A percentile compares a stretch with the other conserved stretches of the same genome.
phyloP scores from a whole-genome alignment of 768 basidiomycete genomes.

The Macrolepiota dolichaula region DNA sequence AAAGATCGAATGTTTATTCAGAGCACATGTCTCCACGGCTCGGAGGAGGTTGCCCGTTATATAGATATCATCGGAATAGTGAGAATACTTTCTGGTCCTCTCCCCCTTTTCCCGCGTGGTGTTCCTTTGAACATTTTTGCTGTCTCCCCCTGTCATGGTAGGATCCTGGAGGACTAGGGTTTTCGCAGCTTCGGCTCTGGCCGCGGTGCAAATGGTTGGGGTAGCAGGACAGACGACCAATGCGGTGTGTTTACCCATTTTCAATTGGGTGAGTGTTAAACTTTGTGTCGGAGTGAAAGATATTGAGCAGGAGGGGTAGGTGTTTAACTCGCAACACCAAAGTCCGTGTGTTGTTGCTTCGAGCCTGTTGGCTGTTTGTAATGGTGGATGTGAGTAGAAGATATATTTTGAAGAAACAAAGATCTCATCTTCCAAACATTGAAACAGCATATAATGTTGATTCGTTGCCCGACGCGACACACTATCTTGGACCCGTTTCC shows the following conservation, averaged over 20 bases:
- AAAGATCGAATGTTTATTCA: not conserved
- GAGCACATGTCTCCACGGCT: not conserved
- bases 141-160: not conserved
- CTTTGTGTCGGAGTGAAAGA: not conserved
- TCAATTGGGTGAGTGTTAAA: constrained; percentile 32
- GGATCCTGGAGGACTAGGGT: not conserved
- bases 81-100: not conserved
- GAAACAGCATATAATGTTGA: constrained; percentile 28
- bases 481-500: constrained; percentile 38
- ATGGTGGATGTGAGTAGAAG: constrained; percentile 32
- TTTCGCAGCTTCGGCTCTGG: not conserved
- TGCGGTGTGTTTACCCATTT: constrained; percentile 37
- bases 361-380: constrained; percentile 39
- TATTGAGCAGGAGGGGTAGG: constrained; percentile 21
- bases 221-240: constrained; percentile 31
- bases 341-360: constrained; percentile 46
- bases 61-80: not conserved
- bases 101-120: not conserved
- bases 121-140: too few relatives aligned
- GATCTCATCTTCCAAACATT: not conserved
- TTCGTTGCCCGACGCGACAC: constrained; percentile 24
- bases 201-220: not conserved
- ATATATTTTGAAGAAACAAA: not conserved
- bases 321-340: constrained; percentile 42
- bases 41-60: not conserved